Evolutionary conservation across 768 basidiomycete genomes (phyloP), one percentile per base, ranked within the genome.

Genomic region (Leccinum longicurvipes): DNA sequence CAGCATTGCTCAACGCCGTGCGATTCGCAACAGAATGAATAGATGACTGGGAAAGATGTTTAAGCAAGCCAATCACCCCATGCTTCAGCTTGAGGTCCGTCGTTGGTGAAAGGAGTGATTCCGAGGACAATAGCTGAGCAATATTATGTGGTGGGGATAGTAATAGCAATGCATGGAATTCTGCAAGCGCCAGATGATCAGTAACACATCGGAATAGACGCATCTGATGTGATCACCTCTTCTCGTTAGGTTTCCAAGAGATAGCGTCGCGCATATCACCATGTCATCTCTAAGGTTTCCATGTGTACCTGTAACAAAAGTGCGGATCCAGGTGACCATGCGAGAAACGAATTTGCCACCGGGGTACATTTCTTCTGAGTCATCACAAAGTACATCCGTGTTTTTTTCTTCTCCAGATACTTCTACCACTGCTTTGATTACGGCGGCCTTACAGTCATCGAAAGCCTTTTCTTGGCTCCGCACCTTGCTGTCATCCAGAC

Each of bases 11-110:
- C 11, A 98, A 74, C 7, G 81, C 68, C 7, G 73, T 72, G 28
- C 86, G 83, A 57, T 92, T 89, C 2, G 71, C 63, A 27, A 77
- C 67, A 32, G 86, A 80, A 44, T 82, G 79, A n/a, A 78, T 71
- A 21, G 82, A 77, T 34, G 85, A 77, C 66, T 88, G 87, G 3
- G 92, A 84, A 2, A 99, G 76, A 67, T 98, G 90, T 68, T 93
- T 91, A 41, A 98, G 77, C 34, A 98, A 75, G 25, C 92, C 92
- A 24, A 96, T 77, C 54, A 91, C 82, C 15, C 91, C 93, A 64
- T 98, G 94, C 69, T 95, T 92, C 58, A 95, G 76, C 69, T 93
- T 91, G 67, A 91, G 77, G 65, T 92, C 88, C 9, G 80, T 77
- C 36, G 72, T 67, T 15, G 78, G 74, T 11, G 78, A 77, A 39